Evolutionary conservation across 1,284 basidiomycete species (phyloP), one percentile per base, ranked within the genome.

Genomic region (Chalciporus sp.): DNA sequence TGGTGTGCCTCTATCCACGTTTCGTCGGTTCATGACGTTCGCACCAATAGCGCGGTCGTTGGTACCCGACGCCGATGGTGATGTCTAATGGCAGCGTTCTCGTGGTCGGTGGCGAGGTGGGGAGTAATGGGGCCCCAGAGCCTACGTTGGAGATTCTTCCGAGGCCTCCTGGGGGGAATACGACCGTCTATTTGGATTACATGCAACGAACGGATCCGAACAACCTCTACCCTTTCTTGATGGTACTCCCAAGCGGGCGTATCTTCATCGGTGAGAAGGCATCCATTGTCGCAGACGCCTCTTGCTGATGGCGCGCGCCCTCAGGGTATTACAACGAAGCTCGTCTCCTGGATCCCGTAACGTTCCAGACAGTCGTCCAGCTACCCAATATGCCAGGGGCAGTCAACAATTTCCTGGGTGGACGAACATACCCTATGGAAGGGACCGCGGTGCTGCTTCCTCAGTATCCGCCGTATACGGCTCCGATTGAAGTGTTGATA

Each of bases 251-350:
- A 0, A 84, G 82, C 44, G 80, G 82, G 2, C 75, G 76, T 26
- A 69, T 90, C 65, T 89, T 90, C 65, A 77, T 86, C 41, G 83
- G 86, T 85, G 52, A 60, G 81, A 3, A 42, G 7, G 12, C 1
- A 9, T 0, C 20, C 7, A 4, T 3, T 4, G 2, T 1, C 1
- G 28, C 29, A 2, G 0, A 12, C 3, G 23, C 6, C 23, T 23
- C 23, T 2, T 23, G 23, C 23, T 23, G 23, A 23, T 2, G 23
- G 23, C 23, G 23, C 27, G 23, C 23, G 23, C 27, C 7, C 43
- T 39, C 53, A 87, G 85, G 79, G 2, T 90, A 90, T 63, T 90
- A 84, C 72, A 90, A 91, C 58, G 86, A 91, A 67, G 89, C 89
- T 0, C 81, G 88, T n/a, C 81, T 90, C 55, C 74, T 90, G 14